Percentiles rank a stretch among this genome's conserved stretches.
phyloP scores from a whole-genome alignment of 1,284 basidiomycete genomes.

The Leucoagaricus sp. region DNA sequence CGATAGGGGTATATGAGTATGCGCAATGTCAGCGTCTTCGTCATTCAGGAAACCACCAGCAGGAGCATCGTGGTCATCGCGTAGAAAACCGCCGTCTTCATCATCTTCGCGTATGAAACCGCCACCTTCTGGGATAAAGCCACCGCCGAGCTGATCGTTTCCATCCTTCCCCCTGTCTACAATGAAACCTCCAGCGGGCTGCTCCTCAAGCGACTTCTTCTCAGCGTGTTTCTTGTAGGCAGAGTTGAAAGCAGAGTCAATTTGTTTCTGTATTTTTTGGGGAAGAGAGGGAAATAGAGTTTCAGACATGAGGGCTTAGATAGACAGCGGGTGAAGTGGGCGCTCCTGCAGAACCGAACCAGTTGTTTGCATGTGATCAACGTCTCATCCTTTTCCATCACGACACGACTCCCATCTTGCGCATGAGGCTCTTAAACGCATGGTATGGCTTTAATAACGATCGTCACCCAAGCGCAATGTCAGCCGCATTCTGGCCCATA shows the following conservation, averaged over 20 bases:
- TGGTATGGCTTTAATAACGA: too few species aligned
- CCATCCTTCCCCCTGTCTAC: neutral
- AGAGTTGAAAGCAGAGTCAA: slow-evolving; percentile 5
- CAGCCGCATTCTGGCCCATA: too few species aligned
- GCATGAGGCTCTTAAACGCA: too few species aligned
- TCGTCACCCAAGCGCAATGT: too few species aligned
- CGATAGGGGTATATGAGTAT: slow-evolving; percentile 49
- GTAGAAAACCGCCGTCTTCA: neutral
- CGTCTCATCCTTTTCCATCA: too few species aligned
- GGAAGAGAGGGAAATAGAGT: slow-evolving; percentile 2
- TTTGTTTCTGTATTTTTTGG: neutral
- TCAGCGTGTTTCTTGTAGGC: neutral
- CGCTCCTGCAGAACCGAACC: too few species aligned
- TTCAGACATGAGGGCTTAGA: too few species aligned
- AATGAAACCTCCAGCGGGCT: neutral
- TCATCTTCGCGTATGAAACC: slow-evolving; percentile 10
- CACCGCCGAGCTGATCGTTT: neutral
- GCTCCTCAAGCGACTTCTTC: neutral
- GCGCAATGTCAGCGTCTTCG: neutral
- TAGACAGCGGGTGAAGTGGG: too few species aligned
- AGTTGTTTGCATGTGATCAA: too few species aligned
- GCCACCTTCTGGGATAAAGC: neutral
- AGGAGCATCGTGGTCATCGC: neutral
- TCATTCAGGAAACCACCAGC: slow-evolving; percentile 8
- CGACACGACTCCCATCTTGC: too few species aligned